Percentiles rank a stretch among this genome's conserved stretches.
These are phyloP conservation scores for Rhododendron simsii DNA, from an alignment of 148 eudicot genomes.

Conservation along the genomic window DNA sequence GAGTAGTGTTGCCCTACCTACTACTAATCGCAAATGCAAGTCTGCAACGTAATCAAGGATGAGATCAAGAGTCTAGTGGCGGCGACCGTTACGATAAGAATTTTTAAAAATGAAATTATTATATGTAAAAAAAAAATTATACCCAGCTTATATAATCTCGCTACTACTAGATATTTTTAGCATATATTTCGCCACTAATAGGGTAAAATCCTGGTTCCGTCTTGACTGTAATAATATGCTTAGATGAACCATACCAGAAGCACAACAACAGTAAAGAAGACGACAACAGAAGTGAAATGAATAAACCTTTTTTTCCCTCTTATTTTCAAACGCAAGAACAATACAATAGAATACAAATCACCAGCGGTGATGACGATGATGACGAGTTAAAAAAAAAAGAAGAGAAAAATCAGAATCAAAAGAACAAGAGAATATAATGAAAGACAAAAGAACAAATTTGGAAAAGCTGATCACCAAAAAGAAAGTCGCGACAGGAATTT, in stretches of 20 bases:
- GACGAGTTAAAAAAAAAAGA: not conserved
- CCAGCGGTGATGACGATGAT: slow-evolving; percentile 4
- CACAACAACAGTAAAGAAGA: not conserved
- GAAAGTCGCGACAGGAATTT: slow-evolving; percentile 6
- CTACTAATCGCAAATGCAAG: not conserved
- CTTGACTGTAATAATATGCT: not conserved
- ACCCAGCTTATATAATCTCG: too few species aligned
- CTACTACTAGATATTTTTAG: too few species aligned
- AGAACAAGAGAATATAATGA: slow-evolving; percentile 26
- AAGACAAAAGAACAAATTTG: not conserved
- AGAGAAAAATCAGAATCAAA: slow-evolving; percentile 12
- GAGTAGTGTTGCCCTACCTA: not conserved
- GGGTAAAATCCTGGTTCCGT: too few species aligned
- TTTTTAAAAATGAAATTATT: too few species aligned
- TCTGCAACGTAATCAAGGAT: not conserved
- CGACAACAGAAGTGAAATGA: not conserved
- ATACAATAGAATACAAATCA: slow-evolving; percentile 21
- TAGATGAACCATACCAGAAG: not conserved
- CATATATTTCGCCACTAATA: too few species aligned
- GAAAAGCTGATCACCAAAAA: not conserved
- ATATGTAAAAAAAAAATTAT: too few species aligned
- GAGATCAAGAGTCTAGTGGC: too few species aligned
- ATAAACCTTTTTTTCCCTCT: not conserved
- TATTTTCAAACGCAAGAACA: slow-evolving; percentile 7
- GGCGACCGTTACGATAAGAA: too few species aligned